These are phyloP conservation scores for Chenopodium formosanum DNA, from an alignment of 148 eudicot species.

Conservation along the genomic window DNA sequence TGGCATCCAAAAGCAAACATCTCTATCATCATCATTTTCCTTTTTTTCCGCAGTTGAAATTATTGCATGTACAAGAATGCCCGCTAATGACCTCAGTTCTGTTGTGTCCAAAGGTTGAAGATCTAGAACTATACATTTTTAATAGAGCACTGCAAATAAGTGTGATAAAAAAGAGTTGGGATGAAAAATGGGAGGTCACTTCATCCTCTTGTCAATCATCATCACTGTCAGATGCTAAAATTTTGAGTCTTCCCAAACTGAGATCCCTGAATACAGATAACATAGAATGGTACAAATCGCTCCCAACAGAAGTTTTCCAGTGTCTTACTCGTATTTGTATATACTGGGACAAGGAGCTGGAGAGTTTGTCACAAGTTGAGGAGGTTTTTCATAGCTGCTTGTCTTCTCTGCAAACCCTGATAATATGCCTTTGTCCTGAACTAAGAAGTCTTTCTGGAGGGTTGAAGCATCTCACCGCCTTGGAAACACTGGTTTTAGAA, in stretches of 20 bases:
- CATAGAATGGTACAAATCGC: constrained; percentile 7
- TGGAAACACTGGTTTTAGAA: neutral
- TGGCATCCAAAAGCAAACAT: too few relatives aligned
- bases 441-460: constrained; percentile 12
- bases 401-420: constrained; percentile 16
- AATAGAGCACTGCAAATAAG: constrained; percentile 10
- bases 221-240: neutral
- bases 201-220: neutral
- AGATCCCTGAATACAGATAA: constrained; percentile 7
- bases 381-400: constrained; percentile 14
- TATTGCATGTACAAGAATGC: constrained; percentile 19
- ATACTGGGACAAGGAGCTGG: neutral
- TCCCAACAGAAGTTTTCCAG: constrained; percentile 12
- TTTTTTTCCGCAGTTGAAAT: constrained; percentile 10
- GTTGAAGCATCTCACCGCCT: constrained; percentile 20
- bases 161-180: neutral
- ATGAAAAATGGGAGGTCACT: neutral
- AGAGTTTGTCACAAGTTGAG: constrained; percentile 16
- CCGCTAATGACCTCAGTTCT: neutral
- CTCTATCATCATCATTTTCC: constrained; percentile 9
- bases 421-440: neutral
- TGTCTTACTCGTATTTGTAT: constrained; percentile 11
- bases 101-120: constrained; percentile 6
- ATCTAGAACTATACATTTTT: neutral
- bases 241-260: neutral